These are phyloP conservation scores for Syzygium jambos DNA, from an alignment of 345 rosid species.

Conservation along the genomic window DNA sequence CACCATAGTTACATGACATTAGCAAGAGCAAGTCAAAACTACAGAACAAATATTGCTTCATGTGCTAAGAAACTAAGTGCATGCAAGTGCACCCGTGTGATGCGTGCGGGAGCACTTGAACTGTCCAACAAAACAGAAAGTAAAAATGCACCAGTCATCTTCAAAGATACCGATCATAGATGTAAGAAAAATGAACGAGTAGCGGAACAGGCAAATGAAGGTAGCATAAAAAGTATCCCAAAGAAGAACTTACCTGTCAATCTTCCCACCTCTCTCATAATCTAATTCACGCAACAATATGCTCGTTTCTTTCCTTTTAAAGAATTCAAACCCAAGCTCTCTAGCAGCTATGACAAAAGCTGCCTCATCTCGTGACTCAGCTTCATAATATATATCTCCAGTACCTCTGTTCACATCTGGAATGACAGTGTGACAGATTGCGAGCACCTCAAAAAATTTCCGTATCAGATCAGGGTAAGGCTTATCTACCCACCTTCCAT, in stretches of 20 bases:
- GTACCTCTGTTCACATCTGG: slow-evolving; percentile 33
- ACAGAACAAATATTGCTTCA: fast-evolving
- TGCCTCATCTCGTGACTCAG: slow-evolving; percentile 85
- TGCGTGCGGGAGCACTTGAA: fast-evolving
- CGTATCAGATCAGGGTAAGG: slow-evolving; percentile 27
- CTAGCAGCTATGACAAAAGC: slow-evolving; percentile 83
- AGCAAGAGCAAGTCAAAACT: neutral
- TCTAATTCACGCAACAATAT: slow-evolving; percentile 54
- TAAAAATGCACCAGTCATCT: fast-evolving
- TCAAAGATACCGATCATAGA: fast-evolving
- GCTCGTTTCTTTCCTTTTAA: slow-evolving; percentile 46
- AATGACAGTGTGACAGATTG: slow-evolving; percentile 79
- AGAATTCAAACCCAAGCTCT: slow-evolving; percentile 77
- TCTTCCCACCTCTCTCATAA: slow-evolving; percentile 17
- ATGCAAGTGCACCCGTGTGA: neutral
- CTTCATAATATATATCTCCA: slow-evolving; percentile 58
- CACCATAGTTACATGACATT: neutral
- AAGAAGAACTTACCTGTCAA: neutral
- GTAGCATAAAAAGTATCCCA: neutral
- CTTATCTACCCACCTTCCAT: slow-evolving; percentile 61
- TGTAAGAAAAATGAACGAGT: fast-evolving
- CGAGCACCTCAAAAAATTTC: slow-evolving; percentile 58
- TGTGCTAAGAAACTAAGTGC: neutral
- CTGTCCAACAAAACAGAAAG: fast-evolving
- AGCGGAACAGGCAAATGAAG: neutral